A percentile compares a stretch with the other conserved stretches of the same genome.
These are phyloP conservation scores for Chrysanthemum lavandulifolium DNA, from an alignment of 129 eudicot genomes.

Conservation along the genomic window DNA sequence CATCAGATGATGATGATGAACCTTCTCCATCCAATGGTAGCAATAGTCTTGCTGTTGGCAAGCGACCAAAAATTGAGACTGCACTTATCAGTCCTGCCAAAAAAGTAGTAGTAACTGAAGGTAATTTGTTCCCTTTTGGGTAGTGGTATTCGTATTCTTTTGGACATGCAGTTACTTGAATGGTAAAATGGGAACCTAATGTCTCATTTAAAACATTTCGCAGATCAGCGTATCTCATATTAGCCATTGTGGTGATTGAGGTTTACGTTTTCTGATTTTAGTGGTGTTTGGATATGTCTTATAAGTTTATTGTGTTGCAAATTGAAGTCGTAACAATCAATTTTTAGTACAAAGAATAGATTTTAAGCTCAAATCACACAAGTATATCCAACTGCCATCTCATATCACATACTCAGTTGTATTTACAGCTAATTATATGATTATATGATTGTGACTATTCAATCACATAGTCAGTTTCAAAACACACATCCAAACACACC, in stretches of 20 bases:
- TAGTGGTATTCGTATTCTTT: not conserved
- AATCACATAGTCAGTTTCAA: too few relatives aligned
- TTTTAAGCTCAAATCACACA: too few relatives aligned
- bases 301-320: too few relatives aligned
- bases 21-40: slow-evolving; percentile 55
- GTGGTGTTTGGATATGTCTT: too few relatives aligned
- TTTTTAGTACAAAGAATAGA: not conserved
- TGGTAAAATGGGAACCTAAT: not conserved
- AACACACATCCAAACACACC: too few relatives aligned
- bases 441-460: too few relatives aligned
- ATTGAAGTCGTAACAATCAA: too few relatives aligned
- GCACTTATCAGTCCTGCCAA: slow-evolving; percentile 37
- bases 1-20: slow-evolving; percentile 48
- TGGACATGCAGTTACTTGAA: not conserved
- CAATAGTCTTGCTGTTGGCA: slow-evolving; percentile 24
- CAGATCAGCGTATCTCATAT: not conserved
- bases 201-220: not conserved
- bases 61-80: slow-evolving; percentile 24
- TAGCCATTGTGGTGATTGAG: too few relatives aligned
- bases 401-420: too few relatives aligned
- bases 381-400: too few relatives aligned
- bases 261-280: too few relatives aligned
- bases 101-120: slow-evolving; percentile 37
- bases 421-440: too few relatives aligned
- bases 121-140: slow-evolving; percentile 26